Percentiles rank a stretch among this genome's conserved stretches.
Conservation (phyloP, 306 rosid genomes). For the Sesbania bispinosa region DNA sequence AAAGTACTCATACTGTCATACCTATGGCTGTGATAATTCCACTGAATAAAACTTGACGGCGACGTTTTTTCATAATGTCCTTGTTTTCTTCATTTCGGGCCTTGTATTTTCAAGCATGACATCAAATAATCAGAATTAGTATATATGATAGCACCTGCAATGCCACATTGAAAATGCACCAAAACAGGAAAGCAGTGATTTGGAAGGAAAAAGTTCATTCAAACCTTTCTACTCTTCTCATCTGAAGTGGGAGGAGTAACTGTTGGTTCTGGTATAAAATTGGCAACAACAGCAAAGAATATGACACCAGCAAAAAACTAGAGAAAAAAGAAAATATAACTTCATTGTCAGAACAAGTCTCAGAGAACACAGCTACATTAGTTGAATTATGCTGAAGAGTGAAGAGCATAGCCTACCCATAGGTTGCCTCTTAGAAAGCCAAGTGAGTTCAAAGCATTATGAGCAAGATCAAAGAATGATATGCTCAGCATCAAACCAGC, state of each 20-base stretch:
- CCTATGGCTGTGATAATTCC: slow-evolving; percentile 93
- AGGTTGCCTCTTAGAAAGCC: slow-evolving; percentile 92
- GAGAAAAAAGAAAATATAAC: slow-evolving; percentile 24
- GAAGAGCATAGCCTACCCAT: slow-evolving; percentile 57
- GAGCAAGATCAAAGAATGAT: slow-evolving; percentile 97
- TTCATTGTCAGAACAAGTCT: slow-evolving; percentile 9
- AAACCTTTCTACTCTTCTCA: slow-evolving; percentile 61
- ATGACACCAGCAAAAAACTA: slow-evolving; percentile 94
- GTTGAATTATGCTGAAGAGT: neutral
- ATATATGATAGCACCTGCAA: neutral
- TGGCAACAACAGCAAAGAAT: slow-evolving; percentile 75
- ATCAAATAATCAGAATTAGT: slow-evolving; percentile 29
- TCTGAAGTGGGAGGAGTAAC: slow-evolving; percentile 66
- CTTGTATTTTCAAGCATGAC: slow-evolving; percentile 46
- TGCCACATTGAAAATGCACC: slow-evolving; percentile 10
- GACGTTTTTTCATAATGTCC: slow-evolving; percentile 72
- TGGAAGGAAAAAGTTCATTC: neutral
- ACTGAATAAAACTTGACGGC: slow-evolving; percentile 80
- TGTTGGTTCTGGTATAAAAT: slow-evolving; percentile 79
- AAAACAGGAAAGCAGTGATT: neutral
- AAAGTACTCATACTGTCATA: slow-evolving; percentile 23
- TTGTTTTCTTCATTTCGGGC: slow-evolving; percentile 57
- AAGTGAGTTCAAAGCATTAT: slow-evolving; percentile 85
- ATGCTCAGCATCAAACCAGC: slow-evolving; percentile 97
- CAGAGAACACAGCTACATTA: neutral